Evolutionary conservation across 1,139 yeast species (phyloP), one percentile per base, ranked within the genome.

Genomic region (Protomyces inundatus): DNA sequence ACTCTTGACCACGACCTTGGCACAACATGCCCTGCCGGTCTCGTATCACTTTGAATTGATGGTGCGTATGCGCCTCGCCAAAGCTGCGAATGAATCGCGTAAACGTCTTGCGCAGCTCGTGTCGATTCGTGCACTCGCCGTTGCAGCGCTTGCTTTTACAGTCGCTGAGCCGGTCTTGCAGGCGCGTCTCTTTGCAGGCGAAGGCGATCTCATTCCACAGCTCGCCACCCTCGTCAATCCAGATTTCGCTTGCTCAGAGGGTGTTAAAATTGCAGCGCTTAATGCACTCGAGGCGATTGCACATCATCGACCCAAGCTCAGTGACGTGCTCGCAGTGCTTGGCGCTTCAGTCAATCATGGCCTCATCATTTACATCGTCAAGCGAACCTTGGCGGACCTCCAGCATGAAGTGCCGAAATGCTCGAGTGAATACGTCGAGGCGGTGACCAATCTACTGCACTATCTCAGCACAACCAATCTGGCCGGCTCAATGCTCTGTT

Each of bases 291-390:
- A 88, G 67, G 83, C 86, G 67, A 83, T 90, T 14, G 83, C 96
- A 1, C 77, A 82, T 54, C 86, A 85, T 70, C 83, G 84, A 60
- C 81, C 82, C 2, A 87, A 91, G 82, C 86, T 93, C 32, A 80
- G 86, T 55, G 97, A 91, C 68, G 80, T 91, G 42, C 80, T 90
- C 64, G 80, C 90, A 66, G 84, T 90, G n/a, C 76, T 90, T 69
- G 90, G 95, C n/a, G 97, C 95, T 4, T 90, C 90, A 71, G 90
- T 91, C 45, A 85, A 85, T 65, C 97, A 91, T 74, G 98, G 98
- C 0, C 76, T 85, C 6, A 72, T 91, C 53, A 88, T 87, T 76
- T 91, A 88, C 70, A 81, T 86, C 55, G 75, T 91, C 50, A 81
- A 95, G 67, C 79, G 79, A 59, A 82, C 89, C 34, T 78, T 83